Evolutionary conservation across 148 eudicot genomes (phyloP).

Genomic region (Linanthus parryae): DNA sequence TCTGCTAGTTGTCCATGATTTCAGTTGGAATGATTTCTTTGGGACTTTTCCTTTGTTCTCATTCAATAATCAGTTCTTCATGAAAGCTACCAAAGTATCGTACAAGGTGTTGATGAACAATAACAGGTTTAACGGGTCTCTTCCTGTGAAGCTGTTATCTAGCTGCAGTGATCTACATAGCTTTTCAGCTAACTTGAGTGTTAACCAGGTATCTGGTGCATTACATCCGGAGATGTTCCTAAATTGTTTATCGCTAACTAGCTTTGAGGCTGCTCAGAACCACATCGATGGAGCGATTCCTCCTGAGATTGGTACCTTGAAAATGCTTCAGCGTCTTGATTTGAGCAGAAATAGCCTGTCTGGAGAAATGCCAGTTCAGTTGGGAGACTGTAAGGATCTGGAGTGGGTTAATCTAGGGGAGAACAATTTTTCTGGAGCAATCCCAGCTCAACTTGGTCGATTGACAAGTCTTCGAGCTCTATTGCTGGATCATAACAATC

Average conservation of each 20-base stretch:
- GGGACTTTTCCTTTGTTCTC: constrained; percentile 33
- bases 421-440: constrained; percentile 32
- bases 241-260: constrained; percentile 29
- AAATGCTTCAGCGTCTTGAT: constrained; percentile 21
- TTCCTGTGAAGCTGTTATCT: constrained; percentile 24
- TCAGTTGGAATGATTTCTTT: constrained; percentile 37
- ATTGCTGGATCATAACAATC: constrained; percentile 36
- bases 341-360: constrained; percentile 35
- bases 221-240: constrained; percentile 21
- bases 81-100: constrained; percentile 10
- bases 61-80: constrained; percentile 20
- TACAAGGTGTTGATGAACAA: constrained; percentile 28
- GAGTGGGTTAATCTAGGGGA: constrained; percentile 33
- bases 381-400: constrained; percentile 33
- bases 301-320: constrained; percentile 24
- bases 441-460: constrained; percentile 37
- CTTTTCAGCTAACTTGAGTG: constrained; percentile 39
- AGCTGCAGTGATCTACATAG: constrained; percentile 28
- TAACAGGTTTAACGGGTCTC: constrained; percentile 35
- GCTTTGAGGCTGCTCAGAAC: constrained; percentile 44
- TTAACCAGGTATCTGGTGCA: constrained; percentile 36
- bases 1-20: constrained; percentile 35
- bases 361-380: constrained; percentile 29
- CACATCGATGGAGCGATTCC: constrained; percentile 32
- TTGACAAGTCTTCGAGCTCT: constrained; percentile 27